Base-by-base conservation (phyloP, 2,329 filamentous ascomycete species). In the Aspergillus ruber region DNA sequence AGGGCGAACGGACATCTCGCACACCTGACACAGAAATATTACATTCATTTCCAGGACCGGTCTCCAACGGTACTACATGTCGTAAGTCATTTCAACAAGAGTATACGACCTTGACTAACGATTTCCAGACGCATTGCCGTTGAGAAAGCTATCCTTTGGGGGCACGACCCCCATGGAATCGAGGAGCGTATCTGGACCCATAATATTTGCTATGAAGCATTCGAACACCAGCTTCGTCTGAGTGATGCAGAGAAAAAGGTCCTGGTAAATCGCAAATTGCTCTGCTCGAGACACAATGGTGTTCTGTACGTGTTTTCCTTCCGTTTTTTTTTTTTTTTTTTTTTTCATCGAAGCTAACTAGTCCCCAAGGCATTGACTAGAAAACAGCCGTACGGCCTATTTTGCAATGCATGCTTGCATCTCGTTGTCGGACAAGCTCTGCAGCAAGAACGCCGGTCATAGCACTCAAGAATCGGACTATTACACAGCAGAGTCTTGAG, bases 51-150 rank as follows among this genome's bases (percentile, higher is more conserved):
- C 61, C 50, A 54, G 55, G 41, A 49, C 50, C 42, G 58, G 57
- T n/a, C 51, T 62, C 21, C 52, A 55, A 8, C 46, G 61, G 45
- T 62, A 58, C 40, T 61, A 56, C 46, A 53, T 55, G 49, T 58
- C 52, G 60, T 63, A 49, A 48, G 59, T 52, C 39, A 25, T 25
- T 10, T 13, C 36, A 8, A 41, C 23, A 6, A 20, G 3, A 42
- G 6, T 38, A 12, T 17, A 45, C 43, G 21, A 40, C 39, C 20
- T 9, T 35, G 49, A 32, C 45, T 45, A 27, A 53, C 32, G 5
- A 18, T 29, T 27, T 7, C 12, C 27, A 59, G 56, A 6, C 54
- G 51, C 35, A 41, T 45, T 40, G 46, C 57, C 35, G 51, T 35
- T 12, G 48, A 50, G 25, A 46, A 50, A 6, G 29, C 58, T 42